These are phyloP conservation scores for Metschnikowia lachancei DNA, from an alignment of 805 yeast species.

Conservation along the genomic window DNA sequence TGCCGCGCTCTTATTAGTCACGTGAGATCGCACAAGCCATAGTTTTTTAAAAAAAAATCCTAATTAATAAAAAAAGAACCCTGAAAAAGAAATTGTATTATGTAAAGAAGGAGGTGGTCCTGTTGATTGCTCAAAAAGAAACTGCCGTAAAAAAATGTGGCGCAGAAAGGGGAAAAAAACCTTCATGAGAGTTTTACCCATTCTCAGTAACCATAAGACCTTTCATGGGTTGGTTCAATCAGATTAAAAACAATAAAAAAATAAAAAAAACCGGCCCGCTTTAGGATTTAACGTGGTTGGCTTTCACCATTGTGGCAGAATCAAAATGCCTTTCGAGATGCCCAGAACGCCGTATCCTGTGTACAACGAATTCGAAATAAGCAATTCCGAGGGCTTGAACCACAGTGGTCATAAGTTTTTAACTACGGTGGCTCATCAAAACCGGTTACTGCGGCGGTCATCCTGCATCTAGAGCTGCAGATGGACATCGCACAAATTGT, in stretches of 20 bases:
- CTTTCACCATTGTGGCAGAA: neutral
- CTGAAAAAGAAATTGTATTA: constrained; percentile 5
- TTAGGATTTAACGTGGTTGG: constrained; percentile 2
- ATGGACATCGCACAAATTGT: constrained; percentile 2
- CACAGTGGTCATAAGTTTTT: constrained; percentile 5
- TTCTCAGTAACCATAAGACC: too few relatives aligned
- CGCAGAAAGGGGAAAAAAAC: too few relatives aligned
- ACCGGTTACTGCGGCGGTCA: neutral
- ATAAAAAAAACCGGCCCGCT: neutral
- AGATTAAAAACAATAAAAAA: neutral
- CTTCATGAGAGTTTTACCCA: too few relatives aligned
- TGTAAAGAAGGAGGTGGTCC: neutral
- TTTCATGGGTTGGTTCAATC: too few relatives aligned
- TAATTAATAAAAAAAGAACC: neutral
- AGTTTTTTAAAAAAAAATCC: neutral
- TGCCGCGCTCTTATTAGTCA: constrained; percentile 4
- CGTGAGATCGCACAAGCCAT: constrained; percentile 9
- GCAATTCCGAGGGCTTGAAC: constrained; percentile 4
- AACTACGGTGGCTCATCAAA: neutral
- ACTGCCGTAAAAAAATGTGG: neutral
- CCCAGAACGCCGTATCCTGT: constrained; percentile 13
- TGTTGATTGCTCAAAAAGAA: neutral
- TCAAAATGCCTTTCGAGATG: constrained; percentile 4
- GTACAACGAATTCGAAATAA: neutral
- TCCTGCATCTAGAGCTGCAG: constrained; percentile 2